Evolutionary conservation across 768 basidiomycete species (phyloP), one percentile per base, ranked within the genome.

Genomic region (Leccinum truebloodii): DNA sequence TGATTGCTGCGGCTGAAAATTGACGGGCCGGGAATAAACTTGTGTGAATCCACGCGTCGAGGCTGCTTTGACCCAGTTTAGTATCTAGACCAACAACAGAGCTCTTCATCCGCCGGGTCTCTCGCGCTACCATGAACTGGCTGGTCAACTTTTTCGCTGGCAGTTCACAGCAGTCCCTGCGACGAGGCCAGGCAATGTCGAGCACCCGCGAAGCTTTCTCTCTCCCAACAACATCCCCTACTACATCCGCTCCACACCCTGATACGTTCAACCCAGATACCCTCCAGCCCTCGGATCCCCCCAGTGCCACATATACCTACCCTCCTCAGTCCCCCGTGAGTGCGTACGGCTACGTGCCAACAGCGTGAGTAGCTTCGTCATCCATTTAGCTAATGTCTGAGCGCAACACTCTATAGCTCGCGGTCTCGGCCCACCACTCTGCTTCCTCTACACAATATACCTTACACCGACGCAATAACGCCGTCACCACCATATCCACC

Each of bases 181-280:
- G 85, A 59, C 81, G 81, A 71, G 82, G 83, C 57, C 86, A 88
- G 73, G 85, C 89, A 30, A 83, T 94, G 65, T 85, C 84, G 34
- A 86, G 85, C 16, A 95, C 94, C 6, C 85, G 89, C 70, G 93
- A 95, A 72, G 93, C 94, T 63, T 95, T 95, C 76, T 89, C 90
- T 53, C 80, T 96, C 35, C 90, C 92, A 50, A 86, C 86, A 3
- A 84, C 86, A 26, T 89, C 90, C 26, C 89, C 89, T 16, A 77
- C 77, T 57, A 77, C 77, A 58, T 77, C 80, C 61, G 64, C 76
- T 52, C 59, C 81, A 34, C 85, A 84, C 68, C 82, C 83, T 24
- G 86, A 86, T 68, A 79, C 83, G 16, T 88, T 86, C 79, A 82
- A 79, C 63, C 76, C 83, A 60, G 83, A 85, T 60, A 73, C 82